Conservation (phyloP, 2,329 filamentous ascomycete species). For the Cercospora zeae-maydis region DNA sequence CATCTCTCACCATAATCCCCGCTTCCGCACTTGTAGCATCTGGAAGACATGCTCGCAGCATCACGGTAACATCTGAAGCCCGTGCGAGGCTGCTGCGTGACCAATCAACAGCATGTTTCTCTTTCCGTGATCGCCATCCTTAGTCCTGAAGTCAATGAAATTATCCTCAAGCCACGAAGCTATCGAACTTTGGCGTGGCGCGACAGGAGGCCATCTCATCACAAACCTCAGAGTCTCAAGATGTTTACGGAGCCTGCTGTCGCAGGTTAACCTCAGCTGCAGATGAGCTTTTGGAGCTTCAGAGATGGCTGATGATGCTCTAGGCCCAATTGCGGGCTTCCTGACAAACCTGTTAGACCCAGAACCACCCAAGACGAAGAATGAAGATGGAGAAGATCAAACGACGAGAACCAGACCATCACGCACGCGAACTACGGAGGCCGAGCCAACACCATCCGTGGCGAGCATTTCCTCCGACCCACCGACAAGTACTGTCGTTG, state of each 20-base stretch:
- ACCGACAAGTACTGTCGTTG: background rate
- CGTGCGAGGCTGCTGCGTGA: background rate
- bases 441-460: background rate
- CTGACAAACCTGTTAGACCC: background rate
- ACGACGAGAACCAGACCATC: background rate
- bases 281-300: background rate
- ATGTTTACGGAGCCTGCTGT: background rate
- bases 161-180: conserved; percentile 1
- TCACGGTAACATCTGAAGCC: background rate
- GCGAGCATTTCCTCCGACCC: background rate
- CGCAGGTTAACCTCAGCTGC: background rate
- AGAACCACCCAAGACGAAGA: background rate
- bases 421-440: background rate
- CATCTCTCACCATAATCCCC: background rate
- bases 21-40: background rate
- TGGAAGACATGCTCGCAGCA: background rate
- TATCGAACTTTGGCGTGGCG: conserved; percentile 4
- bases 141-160: conserved; percentile 1
- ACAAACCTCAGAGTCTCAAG: background rate
- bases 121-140: background rate
- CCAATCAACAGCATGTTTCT: background rate
- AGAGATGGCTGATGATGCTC: background rate
- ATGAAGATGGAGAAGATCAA: background rate
- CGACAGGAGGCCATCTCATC: conserved; percentile 1
- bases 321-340: conserved; percentile 4